phyloP scores from a whole-genome alignment of 1,284 basidiomycete genomes.

The Hemileccinum hortonii region DNA sequence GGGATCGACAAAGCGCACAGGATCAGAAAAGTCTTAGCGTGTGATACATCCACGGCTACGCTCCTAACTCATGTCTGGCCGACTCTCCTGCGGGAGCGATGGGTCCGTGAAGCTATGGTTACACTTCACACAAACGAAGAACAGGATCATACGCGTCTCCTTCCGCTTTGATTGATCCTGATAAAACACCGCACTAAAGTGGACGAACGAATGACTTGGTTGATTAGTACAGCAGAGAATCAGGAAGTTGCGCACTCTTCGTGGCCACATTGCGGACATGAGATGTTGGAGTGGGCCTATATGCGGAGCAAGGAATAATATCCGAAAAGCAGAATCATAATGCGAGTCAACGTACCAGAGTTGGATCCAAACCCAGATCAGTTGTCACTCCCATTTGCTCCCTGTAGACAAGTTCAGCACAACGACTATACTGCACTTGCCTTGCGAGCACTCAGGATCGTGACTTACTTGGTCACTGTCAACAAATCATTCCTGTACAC shows the following conservation, averaged over 20 bases:
- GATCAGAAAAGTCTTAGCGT: conserved; percentile 1
- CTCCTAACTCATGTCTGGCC: conserved; percentile 27
- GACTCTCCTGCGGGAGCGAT: conserved; percentile 38
- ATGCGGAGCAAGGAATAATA: background rate
- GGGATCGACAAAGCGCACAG: background rate
- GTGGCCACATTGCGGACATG: conserved; percentile 68
- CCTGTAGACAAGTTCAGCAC: conserved; percentile 42
- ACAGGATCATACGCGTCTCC: conserved; percentile 89
- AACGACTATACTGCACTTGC: background rate
- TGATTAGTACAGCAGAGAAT: conserved; percentile 5
- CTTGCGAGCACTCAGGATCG: background rate
- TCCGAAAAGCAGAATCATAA: background rate
- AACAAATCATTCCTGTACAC: conserved; percentile 95
- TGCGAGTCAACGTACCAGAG: conserved; percentile 58
- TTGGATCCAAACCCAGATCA: conserved; percentile 89
- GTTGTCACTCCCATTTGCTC: conserved; percentile 91
- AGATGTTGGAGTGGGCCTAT: conserved; percentile 71
- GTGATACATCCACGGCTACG: conserved; percentile 4
- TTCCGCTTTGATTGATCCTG: conserved; percentile 95
- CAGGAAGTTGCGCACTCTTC: conserved; percentile 63
- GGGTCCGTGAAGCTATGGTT: conserved; percentile 78
- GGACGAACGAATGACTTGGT: conserved; percentile 7
- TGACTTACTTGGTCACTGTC: conserved; percentile 85
- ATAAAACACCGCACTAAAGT: conserved; percentile 78
- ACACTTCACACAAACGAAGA: conserved; percentile 90